Percentiles rank a stretch among this genome's conserved stretches.
These are phyloP conservation scores for Cnidoscolus chayamansa DNA, from an alignment of 441 rosid species.

Conservation along the genomic window DNA sequence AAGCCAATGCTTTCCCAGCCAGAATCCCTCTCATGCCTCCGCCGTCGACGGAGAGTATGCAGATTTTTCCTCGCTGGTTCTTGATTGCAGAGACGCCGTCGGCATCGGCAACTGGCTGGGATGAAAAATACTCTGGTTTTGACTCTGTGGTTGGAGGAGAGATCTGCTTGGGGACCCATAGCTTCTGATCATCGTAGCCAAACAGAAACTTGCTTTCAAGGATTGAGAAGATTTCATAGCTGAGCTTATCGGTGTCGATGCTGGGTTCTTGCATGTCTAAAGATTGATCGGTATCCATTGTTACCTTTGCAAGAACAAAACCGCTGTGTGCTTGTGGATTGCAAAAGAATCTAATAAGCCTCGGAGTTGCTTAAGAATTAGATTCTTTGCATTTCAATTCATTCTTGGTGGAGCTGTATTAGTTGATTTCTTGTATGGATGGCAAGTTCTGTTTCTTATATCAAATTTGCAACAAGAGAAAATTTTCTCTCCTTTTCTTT, in stretches of 20 bases:
- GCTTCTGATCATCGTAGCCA: constrained; percentile 83
- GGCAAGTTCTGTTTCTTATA: not conserved
- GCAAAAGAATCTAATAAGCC: not conserved
- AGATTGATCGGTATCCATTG: constrained; percentile 34
- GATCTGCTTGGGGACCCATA: constrained; percentile 68
- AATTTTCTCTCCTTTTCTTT: not conserved
- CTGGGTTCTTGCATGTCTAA: constrained; percentile 83
- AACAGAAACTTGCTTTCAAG: constrained; percentile 85
- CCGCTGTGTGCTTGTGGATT: not conserved
- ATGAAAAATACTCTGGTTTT: constrained; percentile 29
- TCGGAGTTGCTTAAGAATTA: not conserved
- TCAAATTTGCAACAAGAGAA: not conserved
- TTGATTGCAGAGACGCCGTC: constrained; percentile 44
- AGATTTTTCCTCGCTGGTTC: constrained; percentile 87
- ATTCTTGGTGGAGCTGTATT: not conserved
- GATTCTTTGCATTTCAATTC: not conserved
- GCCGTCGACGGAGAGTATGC: constrained; percentile 71
- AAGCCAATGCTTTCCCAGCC: constrained; percentile 76
- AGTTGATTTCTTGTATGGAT: not conserved
- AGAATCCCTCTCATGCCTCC: constrained; percentile 88
- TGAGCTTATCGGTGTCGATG: constrained; percentile 87
- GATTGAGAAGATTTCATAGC: constrained; percentile 93
- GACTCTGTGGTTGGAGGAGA: constrained; percentile 33
- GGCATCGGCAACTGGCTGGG: constrained; percentile 1
- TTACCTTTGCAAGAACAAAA: not conserved